Evolutionary conservation across 2,329 filamentous ascomycete genomes (phyloP), one percentile per base, ranked within the genome.

Genomic region (Fusarium sterilihyphosum): DNA sequence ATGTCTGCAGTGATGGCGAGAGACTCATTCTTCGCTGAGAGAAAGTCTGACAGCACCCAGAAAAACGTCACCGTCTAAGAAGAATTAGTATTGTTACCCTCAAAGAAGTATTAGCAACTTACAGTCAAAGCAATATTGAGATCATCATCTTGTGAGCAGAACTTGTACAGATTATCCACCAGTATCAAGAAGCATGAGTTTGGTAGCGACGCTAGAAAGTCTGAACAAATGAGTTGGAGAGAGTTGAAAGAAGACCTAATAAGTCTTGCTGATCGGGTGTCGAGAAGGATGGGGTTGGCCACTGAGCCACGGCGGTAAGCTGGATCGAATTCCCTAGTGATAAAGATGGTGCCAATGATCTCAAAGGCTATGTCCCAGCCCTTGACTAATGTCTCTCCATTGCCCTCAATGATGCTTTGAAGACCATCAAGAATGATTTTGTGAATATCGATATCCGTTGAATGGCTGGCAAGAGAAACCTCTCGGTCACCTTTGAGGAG

Each of bases 91-190:
- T 17, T 3, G 16, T 20, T 24, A 17, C 8, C 20, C 22, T 14
- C 12, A 18, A 14, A 14, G 24, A 20, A 22, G 3, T 24, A 16
- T 13, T 18, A 8, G 8, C 12, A 11, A 81, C 89, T 82, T 86
- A 94, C 93, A 40, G 96, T 98, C 33, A 99, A 86, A 0, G 96
- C 96, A 78, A 98, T 97, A 77, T 99, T 99, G 43, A 99, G 87
- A 79, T 99, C 96, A 75, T 97, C 94, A 73, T 92, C 89, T 81
- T 99, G 96, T 2, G 92, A 92, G 77, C 94, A 95, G 82, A 98
- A 99, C 73, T 93, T 92, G 78, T 94, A 94, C 29, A 99, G 88
- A 17, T 95, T 94, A 83, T 97, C 93, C 70, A 98, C 91, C 22
- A 99, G 88, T 67, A 92, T 90, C 68, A 92, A 88, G 82, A 92